Base-by-base conservation (phyloP, 352 stramenopile genomes). In the Aphanomyces astaci region DNA sequence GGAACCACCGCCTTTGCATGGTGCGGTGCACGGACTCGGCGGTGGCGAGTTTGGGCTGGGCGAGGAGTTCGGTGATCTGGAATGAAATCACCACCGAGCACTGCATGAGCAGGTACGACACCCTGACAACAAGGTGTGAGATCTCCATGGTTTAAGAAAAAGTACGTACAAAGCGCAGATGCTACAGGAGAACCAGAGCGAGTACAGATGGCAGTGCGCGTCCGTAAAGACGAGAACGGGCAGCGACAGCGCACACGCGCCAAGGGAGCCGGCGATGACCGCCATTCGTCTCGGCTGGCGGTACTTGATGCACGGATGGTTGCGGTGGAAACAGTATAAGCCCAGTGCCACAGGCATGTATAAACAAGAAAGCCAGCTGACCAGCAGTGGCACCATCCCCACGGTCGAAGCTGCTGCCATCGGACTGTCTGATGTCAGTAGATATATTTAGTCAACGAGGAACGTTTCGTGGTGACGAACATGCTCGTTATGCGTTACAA, bases 21-120 rank as follows among this genome's bases (percentile, higher is more conserved):
- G 30, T 59, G 22, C 51, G 51, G 19, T 17, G 27, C 11, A 28
- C 30, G 9, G 51, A 36, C 27, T 30, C 22, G 22, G 51, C 51
- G 11, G 51, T 59, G 22, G 51, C 51, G 25, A 30, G 51, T 11
- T 17, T 59, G 7, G 51, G 51, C 30, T 59, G 17, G 5, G 51
- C 51, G 30, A 59, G 51, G 13, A 59, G 30, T n/a, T 59, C 51
- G 25, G 51, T 59, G 51, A 59, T 59, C 30, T 59, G 22, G 51
- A 59, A 59, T 4, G 51, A 36, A 4, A 59, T 25, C 22, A 59
- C 51, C 7, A 40, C 9, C 7, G 51, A 30, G 7, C 22, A 32
- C 30, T 59, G 51, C 13, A 59, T 17, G 51, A 59, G 51, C 5
- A 59, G 30, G 51, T 59, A 59, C 13, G 51, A 30, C 11, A 59